phyloP scores from a whole-genome alignment of 2,329 filamentous ascomycete species.

The Trichoderma sp. region DNA sequence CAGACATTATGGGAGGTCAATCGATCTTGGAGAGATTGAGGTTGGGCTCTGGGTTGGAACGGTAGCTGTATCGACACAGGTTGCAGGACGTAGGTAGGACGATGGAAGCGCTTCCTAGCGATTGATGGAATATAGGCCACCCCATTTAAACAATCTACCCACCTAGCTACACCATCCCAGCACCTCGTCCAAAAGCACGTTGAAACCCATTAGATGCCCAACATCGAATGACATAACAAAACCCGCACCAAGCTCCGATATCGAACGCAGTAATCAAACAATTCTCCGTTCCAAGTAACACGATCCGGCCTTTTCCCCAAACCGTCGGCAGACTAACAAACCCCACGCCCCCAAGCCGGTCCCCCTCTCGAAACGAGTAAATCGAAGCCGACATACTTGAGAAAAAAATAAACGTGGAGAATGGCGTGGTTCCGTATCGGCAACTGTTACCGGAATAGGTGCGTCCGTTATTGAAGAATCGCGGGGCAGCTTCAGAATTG shows the following conservation, averaged over 20 bases:
- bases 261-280: constrained; percentile 3
- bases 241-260: constrained; percentile 13
- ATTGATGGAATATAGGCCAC: neutral
- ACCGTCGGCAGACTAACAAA: neutral
- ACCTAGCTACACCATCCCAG: neutral
- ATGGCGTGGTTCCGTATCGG: constrained; percentile 4
- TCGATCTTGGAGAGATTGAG: neutral
- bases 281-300: neutral
- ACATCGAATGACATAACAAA: neutral
- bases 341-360: neutral
- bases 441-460: constrained; percentile 13
- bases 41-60: neutral
- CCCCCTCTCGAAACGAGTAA: neutral
- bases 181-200: neutral
- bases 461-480: neutral
- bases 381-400: neutral
- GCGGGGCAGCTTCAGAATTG: constrained; percentile 3
- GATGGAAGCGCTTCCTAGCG: neutral
- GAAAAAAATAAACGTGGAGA: neutral
- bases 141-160: neutral
- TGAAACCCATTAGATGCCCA: neutral
- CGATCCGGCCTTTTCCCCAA: neutral
- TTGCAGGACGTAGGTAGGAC: neutral
- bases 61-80: neutral
- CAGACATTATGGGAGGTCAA: constrained; percentile 5